Evolutionary conservation across 179 eudicot species (phyloP).

Genomic region (Vitellaria paradoxa): DNA sequence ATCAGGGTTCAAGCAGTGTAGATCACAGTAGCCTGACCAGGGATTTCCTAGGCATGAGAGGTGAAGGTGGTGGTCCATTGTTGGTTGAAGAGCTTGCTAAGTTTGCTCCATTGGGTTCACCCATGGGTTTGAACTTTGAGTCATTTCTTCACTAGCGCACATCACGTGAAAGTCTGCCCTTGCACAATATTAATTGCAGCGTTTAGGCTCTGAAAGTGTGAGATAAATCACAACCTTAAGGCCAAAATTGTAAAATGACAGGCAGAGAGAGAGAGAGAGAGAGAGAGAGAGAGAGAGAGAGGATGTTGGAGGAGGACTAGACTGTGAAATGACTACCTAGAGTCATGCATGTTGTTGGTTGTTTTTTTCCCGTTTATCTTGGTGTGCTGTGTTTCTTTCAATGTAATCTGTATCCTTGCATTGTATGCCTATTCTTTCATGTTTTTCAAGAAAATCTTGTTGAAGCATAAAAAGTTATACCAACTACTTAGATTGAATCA

Average conservation of each 20-base stretch:
- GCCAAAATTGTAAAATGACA: constrained; percentile 1
- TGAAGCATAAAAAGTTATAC: no score
- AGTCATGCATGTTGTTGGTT: no score
- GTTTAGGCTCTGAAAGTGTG: not conserved
- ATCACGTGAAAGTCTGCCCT: constrained; percentile 44
- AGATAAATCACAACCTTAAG: not conserved
- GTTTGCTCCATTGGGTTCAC: constrained; percentile 58
- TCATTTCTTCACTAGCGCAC: constrained; percentile 48
- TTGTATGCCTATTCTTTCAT: no score
- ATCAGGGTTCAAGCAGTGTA: constrained; percentile 20
- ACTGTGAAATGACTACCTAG: no score
- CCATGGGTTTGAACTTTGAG: constrained; percentile 75
- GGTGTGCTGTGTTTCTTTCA: no score
- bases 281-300: not conserved
- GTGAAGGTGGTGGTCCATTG: constrained; percentile 33
- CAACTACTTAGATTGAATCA: no score
- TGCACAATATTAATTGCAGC: constrained; percentile 47
- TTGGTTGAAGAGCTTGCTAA: constrained; percentile 62
- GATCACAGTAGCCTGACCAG: constrained; percentile 63
- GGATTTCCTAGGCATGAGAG: constrained; percentile 81
- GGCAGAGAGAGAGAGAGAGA: not conserved
- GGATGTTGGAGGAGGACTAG: not conserved
- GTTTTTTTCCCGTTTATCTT: no score
- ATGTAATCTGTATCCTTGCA: no score
- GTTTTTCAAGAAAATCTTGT: no score